Percentiles rank a stretch among this genome's conserved stretches.
phyloP scores from a whole-genome alignment of 2,329 filamentous ascomycete species.

The Emergomyces pasteurianus region DNA sequence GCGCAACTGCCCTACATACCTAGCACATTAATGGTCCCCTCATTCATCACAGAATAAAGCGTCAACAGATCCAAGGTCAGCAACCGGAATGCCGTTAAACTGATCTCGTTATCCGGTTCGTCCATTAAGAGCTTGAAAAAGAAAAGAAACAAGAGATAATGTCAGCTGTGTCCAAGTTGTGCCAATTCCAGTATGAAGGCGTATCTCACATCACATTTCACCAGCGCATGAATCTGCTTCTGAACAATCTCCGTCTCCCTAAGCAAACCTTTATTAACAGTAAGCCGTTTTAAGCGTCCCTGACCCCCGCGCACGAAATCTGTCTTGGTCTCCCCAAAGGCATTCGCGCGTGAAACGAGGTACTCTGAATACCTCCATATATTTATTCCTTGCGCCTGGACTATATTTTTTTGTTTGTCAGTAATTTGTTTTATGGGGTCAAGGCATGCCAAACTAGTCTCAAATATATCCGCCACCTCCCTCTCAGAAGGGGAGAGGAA shows the following conservation, averaged over 20 bases:
- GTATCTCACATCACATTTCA: constrained; percentile 73
- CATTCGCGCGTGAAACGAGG: constrained; percentile 66
- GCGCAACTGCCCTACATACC: constrained; percentile 42
- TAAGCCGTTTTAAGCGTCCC: constrained; percentile 69
- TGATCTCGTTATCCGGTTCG: constrained; percentile 93
- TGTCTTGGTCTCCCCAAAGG: constrained; percentile 70
- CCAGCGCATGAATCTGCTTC: constrained; percentile 68
- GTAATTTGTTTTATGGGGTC: no score
- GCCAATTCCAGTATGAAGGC: neutral
- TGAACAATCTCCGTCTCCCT: constrained; percentile 88
- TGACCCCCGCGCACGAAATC: constrained; percentile 84
- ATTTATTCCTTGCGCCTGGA: constrained; percentile 88
- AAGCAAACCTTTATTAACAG: constrained; percentile 82
- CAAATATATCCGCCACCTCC: no score
- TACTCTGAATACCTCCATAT: constrained; percentile 88
- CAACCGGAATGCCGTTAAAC: constrained; percentile 81
- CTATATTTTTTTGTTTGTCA: constrained; percentile 44
- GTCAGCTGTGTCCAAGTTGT: constrained; percentile 10
- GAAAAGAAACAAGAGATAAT: constrained; percentile 5
- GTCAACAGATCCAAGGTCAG: constrained; percentile 81
- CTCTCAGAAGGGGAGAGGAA: neutral
- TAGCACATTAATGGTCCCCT: constrained; percentile 91
- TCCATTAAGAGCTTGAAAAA: constrained; percentile 59
- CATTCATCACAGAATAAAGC: constrained; percentile 89
- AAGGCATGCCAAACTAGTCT: no score